Evolutionary conservation across 2,329 filamentous ascomycete genomes (phyloP), one percentile per base, ranked within the genome.

Genomic region (Fusarium sp.): DNA sequence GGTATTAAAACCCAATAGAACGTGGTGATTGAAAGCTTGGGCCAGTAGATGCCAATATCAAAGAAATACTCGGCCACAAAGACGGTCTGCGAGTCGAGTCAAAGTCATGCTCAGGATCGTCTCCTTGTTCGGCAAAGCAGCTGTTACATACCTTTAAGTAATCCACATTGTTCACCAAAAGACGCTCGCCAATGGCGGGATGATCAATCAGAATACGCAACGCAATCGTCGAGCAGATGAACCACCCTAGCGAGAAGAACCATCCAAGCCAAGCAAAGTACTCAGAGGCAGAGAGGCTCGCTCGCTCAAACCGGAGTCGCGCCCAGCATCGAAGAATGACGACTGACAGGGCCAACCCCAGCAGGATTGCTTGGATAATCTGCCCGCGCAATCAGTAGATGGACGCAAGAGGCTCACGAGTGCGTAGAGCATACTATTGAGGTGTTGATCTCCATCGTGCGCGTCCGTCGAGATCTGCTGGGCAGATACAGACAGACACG

Each of bases 1-100:
- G 57, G 56, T 38, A 61, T 61, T 0, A 61, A 9, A n/a, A 37
- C 17, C 57, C 57, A 61, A 32, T 61, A 57, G 2, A 61, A 61
- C 0, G 57, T 27, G 2, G 39, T 23, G 2, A 61, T 56, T 2
- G 57, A 61, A 1, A 61, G 35, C 25, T 61, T 61, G 0, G 57
- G 39, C 19, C 31, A 51, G 37, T 51, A 61, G 0, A 61, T 46
- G 2, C 57, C 57, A 6, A 32, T 3, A 10, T 61, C 57, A 7
- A 61, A 61, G 5, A 49, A 39, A 11, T 56, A 61, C 9, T 47
- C 35, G 2, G 56, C 56, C 6, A 32, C 11, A 5, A 42, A 61
- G 11, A 61, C 50, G 4, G 10, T 29, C 57, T 61, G 4, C 4
- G 23, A 14, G 7, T 6, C 4, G 23, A 14, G 7, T 6, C 15